Evolutionary conservation across 495 filamentous ascomycete genomes (phyloP), one percentile per base, ranked within the genome.

Genomic region (Hamigera avellanea): DNA sequence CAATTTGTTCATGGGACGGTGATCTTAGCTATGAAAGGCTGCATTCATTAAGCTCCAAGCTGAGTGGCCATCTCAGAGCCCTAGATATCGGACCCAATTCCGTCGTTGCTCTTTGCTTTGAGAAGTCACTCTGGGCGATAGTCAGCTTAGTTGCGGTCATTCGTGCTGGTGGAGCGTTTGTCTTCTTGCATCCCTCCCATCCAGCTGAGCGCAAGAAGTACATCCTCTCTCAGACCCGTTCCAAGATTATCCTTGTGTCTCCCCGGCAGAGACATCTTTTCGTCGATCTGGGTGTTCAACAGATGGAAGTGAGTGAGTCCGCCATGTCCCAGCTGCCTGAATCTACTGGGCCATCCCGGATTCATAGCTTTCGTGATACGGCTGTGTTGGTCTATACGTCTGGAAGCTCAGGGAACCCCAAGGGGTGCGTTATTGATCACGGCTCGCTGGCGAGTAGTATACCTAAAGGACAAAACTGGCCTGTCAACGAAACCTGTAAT

Each of bases 61-160:
- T 75, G 13, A 65, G 66, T 6, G 8, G 9, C 4, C 40, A 53
- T 19, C 42, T 62, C 1, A 47, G 50, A 36, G 61, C 4, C 44
- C 61, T 16, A 19, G 57, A 54, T 8, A 46, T 63, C 14, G 44
- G 54, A 13, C 32, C 46, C 8, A 56, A 53, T 14, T 49, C 44
- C 8, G 36, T 65, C 28, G 56, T 69, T 14, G 54, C 59, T 3
- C 35, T 64, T 10, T 66, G 57, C 39, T 66, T 67, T 36, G 59
- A 69, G 17, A 70, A 69, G 37, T 61, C 59, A 0, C 46, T 52
- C 33, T 67, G 64, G 66, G 67, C 67, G 6, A 46, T 69, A 14
- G 58, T 75, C n/a, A 62, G 65, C 1, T 54, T 72, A 0, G 41
- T 74, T 12, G 70, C 54, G 14, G 54, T 74, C 18, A 61, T 73